Percentiles rank a stretch among this genome's conserved stretches.
These are phyloP conservation scores for Gastrolobium villosum DNA, from an alignment of 306 rosid genomes.

Conservation along the genomic window DNA sequence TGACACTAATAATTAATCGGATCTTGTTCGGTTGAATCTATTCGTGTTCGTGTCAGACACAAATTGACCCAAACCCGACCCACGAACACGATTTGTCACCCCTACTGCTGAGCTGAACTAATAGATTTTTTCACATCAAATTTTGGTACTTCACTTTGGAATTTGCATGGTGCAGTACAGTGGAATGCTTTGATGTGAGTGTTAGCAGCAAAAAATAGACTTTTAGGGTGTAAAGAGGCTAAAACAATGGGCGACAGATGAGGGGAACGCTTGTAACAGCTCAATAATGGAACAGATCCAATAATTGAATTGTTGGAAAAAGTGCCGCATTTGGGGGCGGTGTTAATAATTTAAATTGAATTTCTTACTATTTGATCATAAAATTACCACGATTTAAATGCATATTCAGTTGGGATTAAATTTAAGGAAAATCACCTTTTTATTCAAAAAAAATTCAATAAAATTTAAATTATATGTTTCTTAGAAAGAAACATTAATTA, in stretches of 20 bases:
- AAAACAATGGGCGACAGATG: constrained; percentile 48
- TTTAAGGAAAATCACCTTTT: too few relatives aligned
- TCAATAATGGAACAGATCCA: constrained; percentile 26
- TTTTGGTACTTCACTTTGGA: not conserved
- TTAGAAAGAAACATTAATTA: too few relatives aligned
- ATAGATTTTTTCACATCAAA: not conserved
- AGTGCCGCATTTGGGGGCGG: not conserved
- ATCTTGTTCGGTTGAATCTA: too few relatives aligned
- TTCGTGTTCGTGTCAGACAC: too few relatives aligned
- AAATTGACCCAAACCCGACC: too few relatives aligned
- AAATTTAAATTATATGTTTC: too few relatives aligned
- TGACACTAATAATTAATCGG: too few relatives aligned
- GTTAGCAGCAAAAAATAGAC: constrained; percentile 2
- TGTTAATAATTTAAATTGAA: not conserved
- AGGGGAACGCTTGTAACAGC: constrained; percentile 31
- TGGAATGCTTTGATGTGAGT: constrained; percentile 27
- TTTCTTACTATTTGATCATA: not conserved
- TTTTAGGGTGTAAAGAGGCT: constrained; percentile 5
- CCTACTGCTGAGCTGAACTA: too few relatives aligned
- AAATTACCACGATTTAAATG: not conserved
- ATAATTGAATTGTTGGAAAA: constrained; percentile 41
- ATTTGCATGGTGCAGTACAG: not conserved
- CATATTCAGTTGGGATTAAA: too few relatives aligned
- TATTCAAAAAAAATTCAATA: too few relatives aligned
- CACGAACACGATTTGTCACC: too few relatives aligned